phyloP scores from a whole-genome alignment of 805 yeast species.

The Sungouiozyma ichnusensis region DNA sequence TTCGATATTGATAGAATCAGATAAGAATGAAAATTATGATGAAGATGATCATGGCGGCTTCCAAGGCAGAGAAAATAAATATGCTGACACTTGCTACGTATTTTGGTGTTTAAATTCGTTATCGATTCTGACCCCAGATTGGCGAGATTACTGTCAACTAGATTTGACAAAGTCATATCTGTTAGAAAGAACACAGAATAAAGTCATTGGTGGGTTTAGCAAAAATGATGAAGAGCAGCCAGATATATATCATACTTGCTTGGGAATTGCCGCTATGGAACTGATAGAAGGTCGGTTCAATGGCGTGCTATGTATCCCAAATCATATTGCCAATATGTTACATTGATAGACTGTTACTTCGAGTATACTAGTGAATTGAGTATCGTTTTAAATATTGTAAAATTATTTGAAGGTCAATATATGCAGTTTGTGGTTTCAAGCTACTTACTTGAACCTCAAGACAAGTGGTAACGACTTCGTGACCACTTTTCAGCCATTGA shows the following conservation, averaged over 20 bases:
- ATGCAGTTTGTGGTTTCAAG: background rate
- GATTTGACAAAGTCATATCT: conserved; percentile 35
- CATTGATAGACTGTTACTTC: conserved; percentile 1
- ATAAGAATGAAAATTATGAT: conserved; percentile 32
- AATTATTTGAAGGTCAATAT: background rate
- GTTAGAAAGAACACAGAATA: conserved; percentile 46
- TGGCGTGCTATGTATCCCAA: conserved; percentile 25
- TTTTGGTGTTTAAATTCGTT: conserved; percentile 72
- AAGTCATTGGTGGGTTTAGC: conserved; percentile 64
- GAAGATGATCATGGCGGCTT: conserved; percentile 59
- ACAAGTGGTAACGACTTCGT: conserved; percentile 14
- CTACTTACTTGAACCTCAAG: background rate
- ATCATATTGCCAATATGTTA: conserved; percentile 1
- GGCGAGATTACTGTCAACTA: conserved; percentile 7
- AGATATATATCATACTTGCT: conserved; percentile 59
- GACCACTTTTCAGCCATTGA: conserved; percentile 13
- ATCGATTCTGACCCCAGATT: conserved; percentile 29
- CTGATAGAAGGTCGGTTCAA: conserved; percentile 26
- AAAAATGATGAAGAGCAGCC: conserved; percentile 56
- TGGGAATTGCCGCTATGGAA: conserved; percentile 48
- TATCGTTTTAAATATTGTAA: background rate
- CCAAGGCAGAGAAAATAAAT: conserved; percentile 80
- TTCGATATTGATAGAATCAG: conserved; percentile 11
- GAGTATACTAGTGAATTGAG: background rate
- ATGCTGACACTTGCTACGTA: conserved; percentile 77